These are phyloP conservation scores for Fusarium odoratissimum DNA, from an alignment of 2,329 filamentous ascomycete genomes.

Conservation along the genomic window DNA sequence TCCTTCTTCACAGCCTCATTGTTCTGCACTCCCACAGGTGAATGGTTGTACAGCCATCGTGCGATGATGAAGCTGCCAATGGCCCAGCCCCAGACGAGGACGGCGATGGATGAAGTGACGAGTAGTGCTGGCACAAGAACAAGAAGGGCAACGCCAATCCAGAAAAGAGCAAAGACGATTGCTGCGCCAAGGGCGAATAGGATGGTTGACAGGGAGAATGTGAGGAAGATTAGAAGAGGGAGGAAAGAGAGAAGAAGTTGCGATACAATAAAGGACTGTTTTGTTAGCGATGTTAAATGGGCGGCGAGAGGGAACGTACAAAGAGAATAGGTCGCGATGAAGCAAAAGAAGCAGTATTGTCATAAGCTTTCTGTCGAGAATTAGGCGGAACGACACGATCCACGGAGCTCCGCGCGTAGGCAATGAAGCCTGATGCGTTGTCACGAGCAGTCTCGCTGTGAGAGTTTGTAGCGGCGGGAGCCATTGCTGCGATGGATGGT, in stretches of 20 bases:
- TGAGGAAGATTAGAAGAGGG: constrained; percentile 75
- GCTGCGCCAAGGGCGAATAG: constrained; percentile 72
- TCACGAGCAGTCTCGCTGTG: constrained; percentile 47
- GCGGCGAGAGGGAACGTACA: constrained; percentile 57
- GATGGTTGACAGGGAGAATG: constrained; percentile 72
- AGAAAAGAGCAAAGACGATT: constrained; percentile 74
- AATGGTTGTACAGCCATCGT: constrained; percentile 58
- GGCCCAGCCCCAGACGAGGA: constrained; percentile 76
- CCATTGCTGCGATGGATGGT: constrained; percentile 9
- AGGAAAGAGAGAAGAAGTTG: constrained; percentile 74
- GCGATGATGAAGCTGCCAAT: constrained; percentile 67
- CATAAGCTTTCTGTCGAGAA: constrained; percentile 67
- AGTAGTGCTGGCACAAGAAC: constrained; percentile 77
- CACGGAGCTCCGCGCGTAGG: constrained; percentile 58
- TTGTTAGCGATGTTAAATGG: not conserved
- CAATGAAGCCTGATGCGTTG: constrained; percentile 51
- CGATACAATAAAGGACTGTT: constrained; percentile 73
- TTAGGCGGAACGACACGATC: constrained; percentile 69
- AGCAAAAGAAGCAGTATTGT: constrained; percentile 66
- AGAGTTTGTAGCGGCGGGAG: constrained; percentile 21
- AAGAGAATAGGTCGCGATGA: constrained; percentile 75
- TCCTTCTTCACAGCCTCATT: constrained; percentile 43
- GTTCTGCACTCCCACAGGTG: constrained; percentile 41
- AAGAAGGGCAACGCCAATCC: constrained; percentile 73
- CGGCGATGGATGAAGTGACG: constrained; percentile 70